phyloP scores from a whole-genome alignment of 176 grass and related monocot genomes.

The Avena eriantha region DNA sequence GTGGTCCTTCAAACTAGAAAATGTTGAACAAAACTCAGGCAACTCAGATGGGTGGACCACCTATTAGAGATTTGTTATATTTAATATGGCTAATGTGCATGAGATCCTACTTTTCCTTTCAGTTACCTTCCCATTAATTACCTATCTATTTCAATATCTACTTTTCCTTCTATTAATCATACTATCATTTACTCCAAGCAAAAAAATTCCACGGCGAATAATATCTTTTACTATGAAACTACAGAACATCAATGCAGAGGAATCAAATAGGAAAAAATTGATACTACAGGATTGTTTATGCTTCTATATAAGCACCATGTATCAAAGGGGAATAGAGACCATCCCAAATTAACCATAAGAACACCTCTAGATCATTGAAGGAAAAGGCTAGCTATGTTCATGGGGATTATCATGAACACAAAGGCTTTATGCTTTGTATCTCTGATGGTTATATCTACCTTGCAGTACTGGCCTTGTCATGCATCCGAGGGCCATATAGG shows the following conservation, averaged over 20 bases:
- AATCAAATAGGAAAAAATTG: not conserved
- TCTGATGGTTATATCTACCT: not conserved
- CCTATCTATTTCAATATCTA: too few relatives aligned
- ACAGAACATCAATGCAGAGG: not conserved
- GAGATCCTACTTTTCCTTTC: too few relatives aligned
- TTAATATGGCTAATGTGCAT: too few relatives aligned
- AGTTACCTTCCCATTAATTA: too few relatives aligned
- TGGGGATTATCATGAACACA: conserved; percentile 4
- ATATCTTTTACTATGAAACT: too few relatives aligned
- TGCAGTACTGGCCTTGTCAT: not conserved
- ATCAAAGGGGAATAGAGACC: not conserved
- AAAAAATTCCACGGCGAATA: too few relatives aligned
- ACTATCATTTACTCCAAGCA: too few relatives aligned
- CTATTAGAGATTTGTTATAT: too few relatives aligned
- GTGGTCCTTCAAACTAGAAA: too few relatives aligned
- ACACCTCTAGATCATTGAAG: not conserved
- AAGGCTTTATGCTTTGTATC: not conserved
- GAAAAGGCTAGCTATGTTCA: conserved; percentile 4
- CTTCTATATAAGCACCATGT: not conserved
- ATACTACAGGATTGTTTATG: not conserved
- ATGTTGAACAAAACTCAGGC: too few relatives aligned
- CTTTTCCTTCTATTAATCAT: too few relatives aligned
- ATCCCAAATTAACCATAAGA: not conserved
- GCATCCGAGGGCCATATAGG: not conserved
- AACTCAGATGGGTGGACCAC: too few relatives aligned